A percentile compares a stretch with the other conserved stretches of the same genome.
phyloP scores from a whole-genome alignment of 2,329 filamentous ascomycete genomes.

The Sarocladium kiliense region DNA sequence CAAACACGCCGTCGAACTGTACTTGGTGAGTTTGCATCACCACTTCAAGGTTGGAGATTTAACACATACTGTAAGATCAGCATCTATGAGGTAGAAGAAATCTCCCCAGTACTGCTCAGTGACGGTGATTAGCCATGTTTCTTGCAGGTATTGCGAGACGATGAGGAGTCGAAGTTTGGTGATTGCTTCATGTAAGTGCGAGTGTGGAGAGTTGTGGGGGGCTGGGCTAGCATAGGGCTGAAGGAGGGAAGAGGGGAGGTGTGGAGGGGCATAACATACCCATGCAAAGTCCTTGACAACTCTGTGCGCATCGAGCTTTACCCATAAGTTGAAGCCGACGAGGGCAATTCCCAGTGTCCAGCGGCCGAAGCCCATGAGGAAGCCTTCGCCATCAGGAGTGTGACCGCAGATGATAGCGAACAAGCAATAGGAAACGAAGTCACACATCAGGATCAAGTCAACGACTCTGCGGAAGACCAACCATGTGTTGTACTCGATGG shows the following conservation, averaged over 20 bases:
- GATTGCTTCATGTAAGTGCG: no score
- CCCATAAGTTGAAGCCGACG: constrained; percentile 94
- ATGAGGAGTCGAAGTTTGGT: no score
- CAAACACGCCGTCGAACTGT: constrained; percentile 99
- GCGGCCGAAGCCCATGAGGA: constrained; percentile 63
- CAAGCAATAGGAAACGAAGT: constrained; percentile 94
- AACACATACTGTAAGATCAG: constrained; percentile 91
- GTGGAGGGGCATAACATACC: constrained; percentile 26
- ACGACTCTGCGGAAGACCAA: constrained; percentile 91
- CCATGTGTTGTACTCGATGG: constrained; percentile 99
- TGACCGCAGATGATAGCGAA: constrained; percentile 87
- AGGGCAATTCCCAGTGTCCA: constrained; percentile 76
- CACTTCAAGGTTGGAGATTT: no score
- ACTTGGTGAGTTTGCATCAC: no score
- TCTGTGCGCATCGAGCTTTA: constrained; percentile 94
- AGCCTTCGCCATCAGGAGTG: constrained; percentile 66
- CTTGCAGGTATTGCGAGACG: no score
- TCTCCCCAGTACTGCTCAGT: constrained; percentile 99
- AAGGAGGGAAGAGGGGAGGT: not conserved
- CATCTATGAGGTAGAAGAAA: constrained; percentile 97
- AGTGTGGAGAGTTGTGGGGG: no score
- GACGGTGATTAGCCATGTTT: no score
- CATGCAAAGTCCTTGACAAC: constrained; percentile 99
- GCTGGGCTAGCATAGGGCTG: not conserved
- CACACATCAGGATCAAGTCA: constrained; percentile 97